Percentiles rank a stretch among this genome's conserved stretches.
These are phyloP conservation scores for Tarenaya hassleriana DNA, from an alignment of 345 rosid species.

Conservation along the genomic window DNA sequence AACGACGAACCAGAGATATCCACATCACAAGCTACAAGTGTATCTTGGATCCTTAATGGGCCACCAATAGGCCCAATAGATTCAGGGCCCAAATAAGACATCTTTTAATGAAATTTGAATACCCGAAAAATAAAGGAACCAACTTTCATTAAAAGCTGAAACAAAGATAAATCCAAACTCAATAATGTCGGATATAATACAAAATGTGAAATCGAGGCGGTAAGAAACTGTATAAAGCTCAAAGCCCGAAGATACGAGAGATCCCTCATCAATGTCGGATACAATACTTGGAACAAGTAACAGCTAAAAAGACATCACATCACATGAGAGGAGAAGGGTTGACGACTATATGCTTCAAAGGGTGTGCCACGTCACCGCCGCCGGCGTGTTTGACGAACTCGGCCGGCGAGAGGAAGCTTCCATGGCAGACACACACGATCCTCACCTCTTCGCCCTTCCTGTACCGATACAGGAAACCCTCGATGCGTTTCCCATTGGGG, in stretches of 20 bases:
- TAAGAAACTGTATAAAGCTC: too few species aligned
- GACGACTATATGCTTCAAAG: conserved; percentile 76
- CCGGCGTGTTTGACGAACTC: conserved; percentile 90
- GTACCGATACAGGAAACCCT: conserved; percentile 75
- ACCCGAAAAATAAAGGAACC: background rate
- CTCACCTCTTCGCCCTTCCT: conserved; percentile 70
- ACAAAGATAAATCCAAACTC: too few species aligned
- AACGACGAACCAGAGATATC: too few species aligned
- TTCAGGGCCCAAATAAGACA: background rate
- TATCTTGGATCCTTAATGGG: too few species aligned
- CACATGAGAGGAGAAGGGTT: conserved; percentile 46
- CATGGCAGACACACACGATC: conserved; percentile 87
- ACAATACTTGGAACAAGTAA: too few species aligned
- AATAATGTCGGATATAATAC: too few species aligned
- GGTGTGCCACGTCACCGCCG: conserved; percentile 56
- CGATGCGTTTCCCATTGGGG: conserved; percentile 61
- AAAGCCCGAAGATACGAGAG: too few species aligned
- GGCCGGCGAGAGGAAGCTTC: conserved; percentile 70
- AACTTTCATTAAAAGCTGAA: background rate
- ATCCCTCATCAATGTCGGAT: too few species aligned
- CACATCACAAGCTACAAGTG: too few species aligned
- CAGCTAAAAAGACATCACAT: background rate
- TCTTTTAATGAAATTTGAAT: background rate
- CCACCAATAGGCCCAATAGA: too few species aligned
- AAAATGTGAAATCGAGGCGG: too few species aligned